These are phyloP conservation scores for Gillenia trifoliata DNA, from an alignment of 306 rosid species.

Conservation along the genomic window DNA sequence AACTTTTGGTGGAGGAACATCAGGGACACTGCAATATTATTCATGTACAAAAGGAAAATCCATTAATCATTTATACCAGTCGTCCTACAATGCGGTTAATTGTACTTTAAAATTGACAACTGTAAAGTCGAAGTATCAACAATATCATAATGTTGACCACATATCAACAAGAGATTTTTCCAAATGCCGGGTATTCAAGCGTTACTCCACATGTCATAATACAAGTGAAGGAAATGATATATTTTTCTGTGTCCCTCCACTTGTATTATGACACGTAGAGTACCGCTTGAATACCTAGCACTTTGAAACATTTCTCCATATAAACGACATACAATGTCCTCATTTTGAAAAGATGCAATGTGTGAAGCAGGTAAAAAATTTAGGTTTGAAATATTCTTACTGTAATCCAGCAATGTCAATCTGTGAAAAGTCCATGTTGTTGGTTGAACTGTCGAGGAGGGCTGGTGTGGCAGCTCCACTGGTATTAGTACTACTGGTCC, in stretches of 20 bases:
- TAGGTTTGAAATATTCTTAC: slow-evolving; percentile 34
- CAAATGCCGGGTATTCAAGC: no score
- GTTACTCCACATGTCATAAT: no score
- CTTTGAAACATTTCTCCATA: no score
- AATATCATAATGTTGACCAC: background rate
- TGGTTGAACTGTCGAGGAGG: slow-evolving; percentile 40
- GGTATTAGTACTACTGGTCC: background rate
- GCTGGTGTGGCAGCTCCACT: slow-evolving; percentile 7
- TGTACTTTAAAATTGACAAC: background rate
- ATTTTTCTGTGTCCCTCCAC: no score
- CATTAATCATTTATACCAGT: background rate
- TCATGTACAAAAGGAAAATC: background rate
- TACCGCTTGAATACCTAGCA: no score
- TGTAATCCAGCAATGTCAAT: slow-evolving; percentile 49
- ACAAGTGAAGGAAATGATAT: no score
- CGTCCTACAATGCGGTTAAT: background rate
- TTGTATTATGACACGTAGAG: no score
- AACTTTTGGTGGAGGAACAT: slow-evolving; percentile 47
- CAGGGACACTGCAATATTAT: slow-evolving; percentile 50
- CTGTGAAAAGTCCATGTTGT: slow-evolving; percentile 74
- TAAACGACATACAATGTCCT: no score
- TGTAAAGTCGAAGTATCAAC: background rate
- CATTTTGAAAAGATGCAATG: no score
- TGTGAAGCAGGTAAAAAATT: background rate
- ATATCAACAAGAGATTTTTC: no score